These are phyloP conservation scores for Groenewaldozyma sp. DNA, from an alignment of 1,139 yeast species.

Conservation along the genomic window DNA sequence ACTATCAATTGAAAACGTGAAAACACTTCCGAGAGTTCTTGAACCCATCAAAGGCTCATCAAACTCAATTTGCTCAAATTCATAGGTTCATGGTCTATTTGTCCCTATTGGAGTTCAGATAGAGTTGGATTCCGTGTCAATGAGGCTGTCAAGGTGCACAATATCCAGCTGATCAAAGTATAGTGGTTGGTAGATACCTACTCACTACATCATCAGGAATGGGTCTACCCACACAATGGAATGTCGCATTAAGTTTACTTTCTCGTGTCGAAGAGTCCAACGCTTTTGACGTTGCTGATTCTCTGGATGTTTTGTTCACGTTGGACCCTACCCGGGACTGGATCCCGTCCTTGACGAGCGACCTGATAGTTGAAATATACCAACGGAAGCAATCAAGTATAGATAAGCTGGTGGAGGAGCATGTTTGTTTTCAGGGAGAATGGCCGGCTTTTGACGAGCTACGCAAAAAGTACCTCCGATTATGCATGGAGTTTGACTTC, in stretches of 20 bases:
- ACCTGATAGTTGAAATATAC: constrained; percentile 3
- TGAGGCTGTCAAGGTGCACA: too few relatives aligned
- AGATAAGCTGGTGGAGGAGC: constrained; percentile 28
- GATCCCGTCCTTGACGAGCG: constrained; percentile 1
- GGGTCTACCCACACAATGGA: not conserved
- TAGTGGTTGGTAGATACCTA: too few relatives aligned
- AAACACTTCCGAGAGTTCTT: too few relatives aligned
- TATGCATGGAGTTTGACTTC: constrained; percentile 36
- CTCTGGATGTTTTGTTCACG: not conserved
- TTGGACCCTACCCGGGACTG: not conserved
- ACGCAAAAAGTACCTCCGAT: constrained; percentile 41
- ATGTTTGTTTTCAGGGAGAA: constrained; percentile 33
- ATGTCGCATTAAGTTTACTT: not conserved
- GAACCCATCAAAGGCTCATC: too few relatives aligned
- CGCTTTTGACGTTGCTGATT: not conserved
- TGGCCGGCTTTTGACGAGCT: constrained; percentile 50
- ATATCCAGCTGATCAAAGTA: too few relatives aligned
- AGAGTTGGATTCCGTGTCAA: too few relatives aligned
- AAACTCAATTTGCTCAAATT: too few relatives aligned
- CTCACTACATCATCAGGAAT: too few relatives aligned
- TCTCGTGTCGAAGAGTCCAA: not conserved
- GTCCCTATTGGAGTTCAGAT: too few relatives aligned
- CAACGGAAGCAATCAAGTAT: constrained; percentile 12
- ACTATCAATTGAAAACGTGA: too few relatives aligned
- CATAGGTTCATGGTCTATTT: too few relatives aligned